Evolutionary conservation across 331 rosid genomes (phyloP), one percentile per base, ranked within the genome.

Genomic region (Phaseolus coccineus): DNA sequence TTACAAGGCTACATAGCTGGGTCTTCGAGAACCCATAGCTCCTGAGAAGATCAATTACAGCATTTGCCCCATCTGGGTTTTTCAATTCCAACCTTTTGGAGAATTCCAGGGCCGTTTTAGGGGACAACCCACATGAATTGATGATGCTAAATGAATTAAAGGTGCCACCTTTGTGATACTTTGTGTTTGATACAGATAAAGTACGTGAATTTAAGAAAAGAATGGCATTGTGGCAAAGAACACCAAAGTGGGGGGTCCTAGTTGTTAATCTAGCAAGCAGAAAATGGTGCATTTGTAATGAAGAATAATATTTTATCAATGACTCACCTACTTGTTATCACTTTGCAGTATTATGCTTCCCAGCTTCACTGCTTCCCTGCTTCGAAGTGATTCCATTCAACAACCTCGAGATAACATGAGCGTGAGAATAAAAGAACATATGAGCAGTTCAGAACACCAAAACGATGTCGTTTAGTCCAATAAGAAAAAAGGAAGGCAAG

Each of bases 21-120:
- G 75, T 8, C 1, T 70, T 28, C 1, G 70, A 76, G 57, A 77
- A 82, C 1, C 85, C 85, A 30, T 77, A n/a, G 57, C 12, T 77
- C 39, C 28, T 71, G 11, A 82, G 47, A 77, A 82, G 39, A 55
- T 67, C 71, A 40, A 77, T 53, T 2, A 56, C 76, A 1, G 76
- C 64, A 10, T 25, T 67, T n/a, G 74, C 4, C 16, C 39, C 39
- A 16, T 16, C 52, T 53, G 25, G 46, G 24, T 39, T 55, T 10
- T 15, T 55, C 76, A 42, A 28, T 16, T 10, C 47, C 19, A 74
- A 5, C 58, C 59, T 58, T 58, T 44, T 74, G 28, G 46, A 58
- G 24, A 27, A 30, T 44, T 74, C 11, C 0, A 27, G 5, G 27
- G 69, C 58, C 4, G 3, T 48, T 40, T 71, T 52, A 1, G 82